Evolutionary conservation across 2,329 filamentous ascomycete genomes (phyloP), one percentile per base, ranked within the genome.

Genomic region (Cercospora sp.): DNA sequence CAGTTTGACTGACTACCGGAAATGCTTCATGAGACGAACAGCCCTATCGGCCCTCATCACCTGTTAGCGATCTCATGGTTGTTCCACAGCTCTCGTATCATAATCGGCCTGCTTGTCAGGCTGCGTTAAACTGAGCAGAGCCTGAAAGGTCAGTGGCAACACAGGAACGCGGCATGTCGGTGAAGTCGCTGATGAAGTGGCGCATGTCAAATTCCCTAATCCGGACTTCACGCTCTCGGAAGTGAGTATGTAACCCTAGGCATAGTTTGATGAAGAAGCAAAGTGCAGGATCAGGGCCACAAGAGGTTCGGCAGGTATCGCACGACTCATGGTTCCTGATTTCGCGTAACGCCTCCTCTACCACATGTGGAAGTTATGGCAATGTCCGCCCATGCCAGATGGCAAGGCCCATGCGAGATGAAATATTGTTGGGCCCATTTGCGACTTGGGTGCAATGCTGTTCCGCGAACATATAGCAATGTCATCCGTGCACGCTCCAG

Each of bases 181-280:
- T 24, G n/a, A 59, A 13, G 55, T 37, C 7, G 55, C 32, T 12
- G 30, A 59, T 37, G 55, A 24, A 37, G 30, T 59, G 55, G 55
- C 55, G 32, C 55, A 59, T 59, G 24, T n/a, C n/a, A 9, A 21
- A 34, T 21, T 58, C 8, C 55, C 55, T 58, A 24, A 12, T 37
- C 10, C n/a, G 55, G 8, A 32, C 1, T 12, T 28, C 28, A 37
- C 8, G 18, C 30, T n/a, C 24, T 55, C 49, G 24, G 8, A 55
- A 9, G 49, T 26, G 24, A 55, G 24, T 37, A 3, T 8, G 30
- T 59, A 9, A 21, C 28, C 55, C 55, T 59, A 59, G 55, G 55
- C 55, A 59, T 18, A 34, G 55, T 59, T 59, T 59, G 55, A 59
- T 59, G 55, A 59, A 59, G 28, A 59, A 21, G 28, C 8, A 24